phyloP scores from a whole-genome alignment of 805 yeast genomes.

The Metschnikowia reukaufii region DNA sequence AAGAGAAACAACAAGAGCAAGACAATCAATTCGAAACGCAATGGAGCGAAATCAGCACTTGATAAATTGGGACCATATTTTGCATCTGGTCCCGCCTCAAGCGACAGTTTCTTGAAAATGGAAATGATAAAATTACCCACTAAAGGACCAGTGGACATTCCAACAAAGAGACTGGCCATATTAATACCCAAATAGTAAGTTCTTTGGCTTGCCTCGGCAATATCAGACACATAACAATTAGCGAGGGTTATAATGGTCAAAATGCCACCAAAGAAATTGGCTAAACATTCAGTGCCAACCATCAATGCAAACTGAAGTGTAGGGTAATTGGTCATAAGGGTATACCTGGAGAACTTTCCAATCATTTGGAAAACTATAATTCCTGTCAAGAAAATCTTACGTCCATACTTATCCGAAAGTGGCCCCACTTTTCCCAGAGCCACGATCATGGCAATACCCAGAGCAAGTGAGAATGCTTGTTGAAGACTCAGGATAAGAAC shows the following conservation, averaged over 20 bases:
- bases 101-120: not conserved
- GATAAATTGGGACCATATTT: slow-evolving; percentile 19
- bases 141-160: slow-evolving; percentile 66
- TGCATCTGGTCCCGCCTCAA: not conserved
- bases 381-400: slow-evolving; percentile 28
- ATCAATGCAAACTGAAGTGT: slow-evolving; percentile 37
- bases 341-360: slow-evolving; percentile 25
- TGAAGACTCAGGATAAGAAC: slow-evolving; percentile 49
- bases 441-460: slow-evolving; percentile 47
- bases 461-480: slow-evolving; percentile 40
- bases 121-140: slow-evolving; percentile 35
- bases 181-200: slow-evolving; percentile 58
- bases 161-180: slow-evolving; percentile 58
- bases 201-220: slow-evolving; percentile 61
- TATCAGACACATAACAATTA: slow-evolving; percentile 73
- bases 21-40: slow-evolving; percentile 32
- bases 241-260: slow-evolving; percentile 55
- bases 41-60: slow-evolving; percentile 33
- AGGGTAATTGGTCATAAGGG: slow-evolving; percentile 26
- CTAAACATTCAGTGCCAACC: slow-evolving; percentile 45
- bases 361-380: slow-evolving; percentile 21
- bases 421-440: slow-evolving; percentile 55
- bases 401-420: slow-evolving; percentile 39
- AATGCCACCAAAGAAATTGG: slow-evolving; percentile 62
- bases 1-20: slow-evolving; percentile 32